Evolutionary conservation across 495 filamentous ascomycete genomes (phyloP), one percentile per base, ranked within the genome.

Genomic region (Penicillium manginii): DNA sequence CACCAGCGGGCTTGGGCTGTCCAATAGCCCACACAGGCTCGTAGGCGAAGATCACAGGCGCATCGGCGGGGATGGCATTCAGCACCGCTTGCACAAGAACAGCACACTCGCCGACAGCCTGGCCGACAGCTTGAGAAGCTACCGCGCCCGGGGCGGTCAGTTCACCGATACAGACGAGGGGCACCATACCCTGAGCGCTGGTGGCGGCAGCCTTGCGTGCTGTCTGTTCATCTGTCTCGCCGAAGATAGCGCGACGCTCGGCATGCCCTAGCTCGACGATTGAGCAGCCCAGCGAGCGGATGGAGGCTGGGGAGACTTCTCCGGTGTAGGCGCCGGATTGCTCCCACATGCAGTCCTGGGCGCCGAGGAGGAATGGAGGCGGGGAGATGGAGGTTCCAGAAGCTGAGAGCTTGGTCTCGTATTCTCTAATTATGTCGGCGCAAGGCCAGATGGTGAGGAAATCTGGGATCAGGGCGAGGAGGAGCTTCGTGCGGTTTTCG

Each of bases 21-120:
- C 91, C 91, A 72, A 96, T 96, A 0, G 91, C 91, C 91, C 91
- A 96, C 1, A 93, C 89, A 11, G 91, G 91, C 76, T 96, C 91
- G 68, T 96, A 96, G 3, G 91, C 91, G 39, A 94, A 80, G 14
- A 93, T 85, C 18, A 93, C 82, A n/a, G 91, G 84, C 1, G 81
- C 81, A 10, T 84, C 77, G 2, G 66, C 72, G 0, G 83, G 79
- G 21, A 92, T 73, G 0, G 77, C 82, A 14, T 72, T 72, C 17
- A 94, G 64, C 8, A 89, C 84, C 2, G 82, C 76, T 19, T 76
- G 75, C 14, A 94, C 78, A 58, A 93, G 88, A 17, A 74, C 69
- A 31, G 74, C 73, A 55, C 88, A 91, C 70, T 92, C 89, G 4
- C 76, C 55, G 1, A 88, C 79, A 0, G 91, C 91, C 19, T 73